These are phyloP conservation scores for Cyphellophora attinorum DNA, from an alignment of 2,329 filamentous ascomycete genomes.

Conservation along the genomic window DNA sequence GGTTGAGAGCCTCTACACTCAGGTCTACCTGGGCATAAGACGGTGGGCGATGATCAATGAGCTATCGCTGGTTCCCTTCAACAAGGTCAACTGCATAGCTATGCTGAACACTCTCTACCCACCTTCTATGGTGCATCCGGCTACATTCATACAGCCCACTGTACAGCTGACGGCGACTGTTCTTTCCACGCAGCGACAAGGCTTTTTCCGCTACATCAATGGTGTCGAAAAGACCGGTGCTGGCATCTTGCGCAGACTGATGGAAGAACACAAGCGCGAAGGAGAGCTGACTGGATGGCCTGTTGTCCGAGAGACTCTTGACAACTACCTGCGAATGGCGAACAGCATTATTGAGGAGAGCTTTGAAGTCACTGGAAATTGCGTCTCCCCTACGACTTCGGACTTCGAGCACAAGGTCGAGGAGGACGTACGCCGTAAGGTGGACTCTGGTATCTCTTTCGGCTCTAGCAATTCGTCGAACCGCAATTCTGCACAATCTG, in stretches of 20 bases:
- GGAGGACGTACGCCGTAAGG: constrained; percentile 39
- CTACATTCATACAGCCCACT: constrained; percentile 36
- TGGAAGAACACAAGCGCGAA: constrained; percentile 41
- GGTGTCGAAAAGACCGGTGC: constrained; percentile 48
- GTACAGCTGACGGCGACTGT: constrained; percentile 41
- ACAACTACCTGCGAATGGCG: constrained; percentile 49
- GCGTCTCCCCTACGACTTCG: constrained; percentile 21
- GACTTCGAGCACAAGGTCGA: constrained; percentile 20
- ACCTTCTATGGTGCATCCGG: constrained; percentile 32
- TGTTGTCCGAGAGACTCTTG: constrained; percentile 36
- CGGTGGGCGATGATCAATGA: constrained; percentile 60
- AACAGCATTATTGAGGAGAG: constrained; percentile 55
- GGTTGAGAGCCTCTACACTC: constrained; percentile 49
- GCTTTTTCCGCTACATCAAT: constrained; percentile 54
- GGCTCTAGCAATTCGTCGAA: constrained; percentile 29
- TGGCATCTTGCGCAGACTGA: constrained; percentile 41
- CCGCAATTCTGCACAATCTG: constrained; percentile 23
- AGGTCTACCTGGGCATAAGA: constrained; percentile 52
- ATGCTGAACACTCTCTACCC: constrained; percentile 61
- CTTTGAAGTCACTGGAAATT: constrained; percentile 35
- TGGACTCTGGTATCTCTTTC: constrained; percentile 57
- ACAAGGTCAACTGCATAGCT: constrained; percentile 56
- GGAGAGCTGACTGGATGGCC: constrained; percentile 50
- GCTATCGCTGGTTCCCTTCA: constrained; percentile 51
- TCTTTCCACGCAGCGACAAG: constrained; percentile 48